These are phyloP conservation scores for Colletotrichum sp. DNA, from an alignment of 2,329 filamentous ascomycete genomes.

Conservation along the genomic window DNA sequence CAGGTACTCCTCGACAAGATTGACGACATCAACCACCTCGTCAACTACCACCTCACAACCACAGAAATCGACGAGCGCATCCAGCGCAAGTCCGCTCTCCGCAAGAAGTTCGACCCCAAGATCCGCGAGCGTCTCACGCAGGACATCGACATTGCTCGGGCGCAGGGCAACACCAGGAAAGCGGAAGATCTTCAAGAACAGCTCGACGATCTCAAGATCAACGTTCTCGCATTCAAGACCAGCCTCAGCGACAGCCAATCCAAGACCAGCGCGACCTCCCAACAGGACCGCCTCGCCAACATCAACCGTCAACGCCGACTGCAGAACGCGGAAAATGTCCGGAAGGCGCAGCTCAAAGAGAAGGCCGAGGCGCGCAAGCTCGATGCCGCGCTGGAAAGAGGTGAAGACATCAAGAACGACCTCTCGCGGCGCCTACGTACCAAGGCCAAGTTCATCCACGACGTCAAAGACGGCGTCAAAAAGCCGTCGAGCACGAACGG, in stretches of 20 bases:
- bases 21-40: conserved; percentile 77
- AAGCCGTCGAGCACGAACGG: conserved; percentile 39
- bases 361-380: conserved; percentile 65
- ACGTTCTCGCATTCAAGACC: conserved; percentile 77
- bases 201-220: conserved; percentile 66
- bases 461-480: conserved; percentile 50
- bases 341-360: conserved; percentile 87
- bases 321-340: conserved; percentile 86
- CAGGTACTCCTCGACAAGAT: conserved; percentile 73
- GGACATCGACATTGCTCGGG: conserved; percentile 69
- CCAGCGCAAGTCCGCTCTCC: conserved; percentile 69
- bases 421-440: conserved; percentile 67
- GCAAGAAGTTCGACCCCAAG: conserved; percentile 67
- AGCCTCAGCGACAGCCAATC: conserved; percentile 61
- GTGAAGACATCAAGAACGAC: conserved; percentile 65
- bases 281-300: conserved; percentile 83
- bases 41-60: conserved; percentile 82
- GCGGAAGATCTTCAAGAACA: conserved; percentile 60
- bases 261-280: conserved; percentile 56
- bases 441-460: conserved; percentile 70
- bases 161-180: conserved; percentile 64
- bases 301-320: conserved; percentile 86
- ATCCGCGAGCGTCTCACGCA: conserved; percentile 71
- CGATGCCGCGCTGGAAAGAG: conserved; percentile 65
- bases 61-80: conserved; percentile 82